Evolutionary conservation across 495 filamentous ascomycete species (phyloP).

Genomic region (Aspergillus cristatus): DNA sequence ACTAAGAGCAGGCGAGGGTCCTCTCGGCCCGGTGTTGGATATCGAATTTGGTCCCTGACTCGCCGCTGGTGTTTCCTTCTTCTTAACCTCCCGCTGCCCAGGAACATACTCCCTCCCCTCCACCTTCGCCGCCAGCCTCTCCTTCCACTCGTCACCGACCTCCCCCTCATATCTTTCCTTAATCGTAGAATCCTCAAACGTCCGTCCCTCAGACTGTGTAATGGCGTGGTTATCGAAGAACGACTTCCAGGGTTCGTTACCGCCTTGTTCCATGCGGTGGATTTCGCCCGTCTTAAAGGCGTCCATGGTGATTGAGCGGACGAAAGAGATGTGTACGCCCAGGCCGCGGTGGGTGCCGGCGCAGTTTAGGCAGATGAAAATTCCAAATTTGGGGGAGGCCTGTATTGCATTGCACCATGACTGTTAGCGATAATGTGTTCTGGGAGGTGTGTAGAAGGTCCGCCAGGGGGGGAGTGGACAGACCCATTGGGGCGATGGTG

Average conservation of each 20-base stretch:
- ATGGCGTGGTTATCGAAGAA: constrained; percentile 70
- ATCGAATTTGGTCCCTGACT: constrained; percentile 14
- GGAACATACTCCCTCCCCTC: constrained; percentile 76
- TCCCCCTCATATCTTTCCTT: constrained; percentile 79
- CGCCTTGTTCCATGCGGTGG: constrained; percentile 75
- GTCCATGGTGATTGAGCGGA: constrained; percentile 95
- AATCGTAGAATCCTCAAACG: constrained; percentile 68
- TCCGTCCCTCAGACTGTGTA: constrained; percentile 46
- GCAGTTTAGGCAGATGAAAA: constrained; percentile 96
- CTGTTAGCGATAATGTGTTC: constrained; percentile 1
- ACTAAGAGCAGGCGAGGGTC: constrained; percentile 24
- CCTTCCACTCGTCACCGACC: constrained; percentile 93
- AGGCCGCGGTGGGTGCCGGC: constrained; percentile 90
- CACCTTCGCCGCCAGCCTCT: constrained; percentile 74
- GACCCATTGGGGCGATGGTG: constrained; percentile 91
- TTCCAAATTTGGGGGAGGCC: constrained; percentile 66
- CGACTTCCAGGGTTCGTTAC: constrained; percentile 73
- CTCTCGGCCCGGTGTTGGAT: constrained; percentile 26
- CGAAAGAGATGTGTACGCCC: constrained; percentile 96
- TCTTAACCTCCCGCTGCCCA: constrained; percentile 41
- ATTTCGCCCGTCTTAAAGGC: constrained; percentile 86
- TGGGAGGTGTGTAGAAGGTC: too few relatives aligned
- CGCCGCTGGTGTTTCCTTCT: constrained; percentile 15
- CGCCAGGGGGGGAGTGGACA: constrained; percentile 3
- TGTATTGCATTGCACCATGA: constrained; percentile 10